Evolutionary conservation across 306 rosid species (phyloP).

Genomic region (Gastrolobium villosum): DNA sequence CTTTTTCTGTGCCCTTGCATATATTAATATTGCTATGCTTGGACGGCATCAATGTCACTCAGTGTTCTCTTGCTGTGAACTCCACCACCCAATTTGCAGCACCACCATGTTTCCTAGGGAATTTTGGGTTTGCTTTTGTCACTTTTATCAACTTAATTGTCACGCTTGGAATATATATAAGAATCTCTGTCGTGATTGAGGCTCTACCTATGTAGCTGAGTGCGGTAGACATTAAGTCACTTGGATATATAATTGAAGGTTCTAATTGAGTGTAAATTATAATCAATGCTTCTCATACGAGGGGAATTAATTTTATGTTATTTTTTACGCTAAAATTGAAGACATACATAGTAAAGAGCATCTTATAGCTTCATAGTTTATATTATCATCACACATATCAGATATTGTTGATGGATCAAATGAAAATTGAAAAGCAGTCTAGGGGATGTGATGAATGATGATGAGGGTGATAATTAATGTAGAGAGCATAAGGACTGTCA

Average conservation of each 20-base stretch:
- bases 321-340: conserved; percentile 1
- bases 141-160: neutral
- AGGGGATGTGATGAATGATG: neutral
- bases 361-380: neutral
- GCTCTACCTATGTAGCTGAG: neutral
- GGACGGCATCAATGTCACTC: conserved; percentile 48
- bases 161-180: neutral
- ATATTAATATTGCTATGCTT: conserved; percentile 4
- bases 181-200: neutral
- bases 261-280: neutral
- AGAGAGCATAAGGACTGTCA: conserved; percentile 39
- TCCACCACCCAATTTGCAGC: conserved; percentile 40
- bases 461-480: conserved; percentile 34
- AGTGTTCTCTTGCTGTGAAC: conserved; percentile 38
- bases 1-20: conserved; percentile 55
- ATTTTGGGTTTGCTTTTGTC: conserved; percentile 37
- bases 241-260: neutral
- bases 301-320: neutral
- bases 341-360: neutral
- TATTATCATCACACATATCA: neutral
- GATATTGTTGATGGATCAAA: neutral
- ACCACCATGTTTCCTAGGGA: conserved; percentile 29
- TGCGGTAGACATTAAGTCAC: neutral
- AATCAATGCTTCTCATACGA: neutral
- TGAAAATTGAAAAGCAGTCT: neutral